A percentile compares a stretch with the other conserved stretches of the same genome.
Conservation (phyloP, 305 asterid genomes). For the Solanum aculeatissimum region DNA sequence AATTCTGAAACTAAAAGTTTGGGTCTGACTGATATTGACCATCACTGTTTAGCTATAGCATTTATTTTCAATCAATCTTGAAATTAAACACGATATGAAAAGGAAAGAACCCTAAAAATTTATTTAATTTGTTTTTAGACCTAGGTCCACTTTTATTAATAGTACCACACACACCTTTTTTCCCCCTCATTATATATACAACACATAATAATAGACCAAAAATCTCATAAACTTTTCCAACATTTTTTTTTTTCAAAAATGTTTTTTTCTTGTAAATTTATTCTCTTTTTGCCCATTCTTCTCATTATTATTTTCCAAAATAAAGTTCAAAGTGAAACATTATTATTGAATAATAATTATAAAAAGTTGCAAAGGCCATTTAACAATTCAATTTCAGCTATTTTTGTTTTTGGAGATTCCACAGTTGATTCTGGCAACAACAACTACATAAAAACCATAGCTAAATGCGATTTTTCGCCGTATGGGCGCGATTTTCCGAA, state of each 20-base stretch:
- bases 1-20: not conserved
- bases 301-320: not conserved
- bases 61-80: not conserved
- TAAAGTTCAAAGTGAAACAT: not conserved
- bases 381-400: conserved; percentile 7
- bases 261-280: not conserved
- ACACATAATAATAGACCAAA: not conserved
- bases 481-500: conserved; percentile 33
- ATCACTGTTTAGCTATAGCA: not conserved
- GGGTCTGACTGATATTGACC: not conserved
- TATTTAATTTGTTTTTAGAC: not conserved
- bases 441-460: conserved; percentile 16
- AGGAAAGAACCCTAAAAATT: not conserved
- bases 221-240: not conserved
- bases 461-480: conserved; percentile 30
- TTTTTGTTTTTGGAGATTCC: conserved; percentile 51
- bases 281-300: not conserved
- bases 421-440: conserved; percentile 60
- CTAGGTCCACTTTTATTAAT: not conserved
- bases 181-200: not conserved
- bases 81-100: not conserved
- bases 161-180: not conserved
- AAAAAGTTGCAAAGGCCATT: not conserved
- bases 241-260: not conserved
- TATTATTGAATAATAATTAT: not conserved